Conservation (phyloP, 371 early-diverging fungal species). For the Chytridium lagenaria region DNA sequence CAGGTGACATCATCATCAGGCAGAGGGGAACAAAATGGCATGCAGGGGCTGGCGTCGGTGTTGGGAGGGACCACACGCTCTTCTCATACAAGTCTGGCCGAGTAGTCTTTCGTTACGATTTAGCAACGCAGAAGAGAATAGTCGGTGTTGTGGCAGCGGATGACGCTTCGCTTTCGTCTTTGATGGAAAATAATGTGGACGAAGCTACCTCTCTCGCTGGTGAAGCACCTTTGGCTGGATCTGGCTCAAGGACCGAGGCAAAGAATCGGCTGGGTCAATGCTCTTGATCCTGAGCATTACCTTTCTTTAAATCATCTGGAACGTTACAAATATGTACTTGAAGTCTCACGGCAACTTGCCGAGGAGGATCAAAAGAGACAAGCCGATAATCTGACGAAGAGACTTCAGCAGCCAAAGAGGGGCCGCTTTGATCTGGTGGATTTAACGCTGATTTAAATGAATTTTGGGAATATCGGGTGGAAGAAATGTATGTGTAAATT, state of each 20-base stretch:
- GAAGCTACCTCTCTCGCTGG: slow-evolving; percentile 36
- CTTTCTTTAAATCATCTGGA: slow-evolving; percentile 39
- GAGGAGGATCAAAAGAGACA: slow-evolving; percentile 32
- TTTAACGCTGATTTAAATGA: slow-evolving; percentile 44
- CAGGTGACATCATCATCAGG: slow-evolving; percentile 66
- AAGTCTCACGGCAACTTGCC: slow-evolving; percentile 39
- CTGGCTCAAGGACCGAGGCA: slow-evolving; percentile 42
- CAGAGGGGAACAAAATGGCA: slow-evolving; percentile 82
- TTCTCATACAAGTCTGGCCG: slow-evolving; percentile 83
- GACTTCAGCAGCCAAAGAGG: slow-evolving; percentile 30
- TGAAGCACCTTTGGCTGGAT: slow-evolving; percentile 37
- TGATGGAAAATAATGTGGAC: slow-evolving; percentile 37
- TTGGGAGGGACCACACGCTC: slow-evolving; percentile 92
- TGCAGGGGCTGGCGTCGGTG: slow-evolving; percentile 74
- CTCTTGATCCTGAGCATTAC: slow-evolving; percentile 47
- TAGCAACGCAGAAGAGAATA: slow-evolving; percentile 74
- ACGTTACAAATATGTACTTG: slow-evolving; percentile 46
- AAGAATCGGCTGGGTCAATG: slow-evolving; percentile 46
- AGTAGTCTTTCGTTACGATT: slow-evolving; percentile 81
- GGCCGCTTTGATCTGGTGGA: slow-evolving; percentile 47
- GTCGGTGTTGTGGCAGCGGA: slow-evolving; percentile 74
- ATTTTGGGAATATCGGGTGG: background rate
- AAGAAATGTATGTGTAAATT: background rate
- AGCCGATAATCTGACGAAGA: slow-evolving; percentile 26
- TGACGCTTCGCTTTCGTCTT: slow-evolving; percentile 32